These are phyloP conservation scores for Fermentozyma sake DNA, from an alignment of 1,139 yeast genomes.

Conservation along the genomic window DNA sequence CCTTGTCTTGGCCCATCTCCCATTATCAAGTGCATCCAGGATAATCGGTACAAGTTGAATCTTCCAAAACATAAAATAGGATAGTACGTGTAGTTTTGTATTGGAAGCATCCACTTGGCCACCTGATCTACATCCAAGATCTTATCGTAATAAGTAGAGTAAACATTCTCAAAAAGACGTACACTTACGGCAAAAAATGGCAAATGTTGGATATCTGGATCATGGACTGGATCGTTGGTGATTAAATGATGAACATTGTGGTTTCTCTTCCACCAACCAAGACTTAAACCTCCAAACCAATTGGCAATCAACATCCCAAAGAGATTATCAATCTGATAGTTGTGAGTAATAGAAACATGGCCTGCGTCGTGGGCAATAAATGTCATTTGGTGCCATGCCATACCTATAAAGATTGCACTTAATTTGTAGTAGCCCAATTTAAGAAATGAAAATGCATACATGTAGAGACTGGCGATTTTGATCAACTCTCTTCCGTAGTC, in stretches of 20 bases:
- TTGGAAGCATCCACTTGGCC: slow-evolving; percentile 53
- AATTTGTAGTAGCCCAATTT: slow-evolving; percentile 40
- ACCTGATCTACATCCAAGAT: slow-evolving; percentile 61
- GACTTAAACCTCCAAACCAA: slow-evolving; percentile 79
- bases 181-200: slow-evolving; percentile 88
- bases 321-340: slow-evolving; percentile 72
- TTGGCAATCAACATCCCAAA: slow-evolving; percentile 73
- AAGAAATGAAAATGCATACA: slow-evolving; percentile 48
- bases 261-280: slow-evolving; percentile 94
- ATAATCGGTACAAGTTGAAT: slow-evolving; percentile 74
- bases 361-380: slow-evolving; percentile 92
- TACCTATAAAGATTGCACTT: slow-evolving; percentile 66
- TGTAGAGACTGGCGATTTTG: slow-evolving; percentile 53
- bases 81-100: slow-evolving; percentile 72
- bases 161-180: slow-evolving; percentile 60
- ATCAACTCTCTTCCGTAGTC: slow-evolving; percentile 63
- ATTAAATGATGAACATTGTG: slow-evolving; percentile 88
- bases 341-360: slow-evolving; percentile 76
- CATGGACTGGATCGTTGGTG: slow-evolving; percentile 89
- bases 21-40: slow-evolving; percentile 68
- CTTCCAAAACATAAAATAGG: slow-evolving; percentile 81
- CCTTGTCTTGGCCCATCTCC: slow-evolving; percentile 81
- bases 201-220: slow-evolving; percentile 89
- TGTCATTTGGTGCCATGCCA: slow-evolving; percentile 87
- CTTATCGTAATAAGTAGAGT: slow-evolving; percentile 76